Base-by-base conservation (phyloP, 2,329 filamentous ascomycete species). In the Paecilomyces sp. region DNA sequence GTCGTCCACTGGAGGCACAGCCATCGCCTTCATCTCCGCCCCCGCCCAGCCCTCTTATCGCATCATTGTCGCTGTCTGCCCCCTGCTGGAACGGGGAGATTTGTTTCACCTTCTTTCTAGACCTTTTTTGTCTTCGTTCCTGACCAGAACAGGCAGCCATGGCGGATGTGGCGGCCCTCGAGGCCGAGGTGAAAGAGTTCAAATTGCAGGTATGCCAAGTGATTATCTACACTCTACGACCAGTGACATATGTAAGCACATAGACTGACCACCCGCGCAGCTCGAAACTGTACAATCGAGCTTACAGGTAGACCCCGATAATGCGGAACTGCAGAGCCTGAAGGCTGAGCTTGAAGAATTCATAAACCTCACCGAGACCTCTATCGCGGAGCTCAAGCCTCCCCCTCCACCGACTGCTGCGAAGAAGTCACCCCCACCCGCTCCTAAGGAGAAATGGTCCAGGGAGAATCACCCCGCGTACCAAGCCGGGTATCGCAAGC, bases 271-370 rank as follows among this genome's bases (percentile, higher is more conserved):
- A n/a, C 5, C 55, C 61, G 25, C 61, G 25, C 69, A 92, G 89
- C 85, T 96, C 71, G 90, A 92, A 70, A 87, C 90, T 41, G 87
- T 96, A 61, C 79, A 87, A 68, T 81, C 85, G 58, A 89, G 90
- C 65, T 85, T 96, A 60, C 87, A 88, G 74, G 87, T 89, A 74
- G 90, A 94, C 70, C 88, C 92, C 64, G 88, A 89, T 61, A 93
- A 91, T 75, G 80, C 80, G 68, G 91, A 93, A 75, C 86, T 95
- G 70, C 83, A 88, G 70, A 85, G 83, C 71, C 85, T 96, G 73
- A 88, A 89, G 77, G 80, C 84, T 73, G 91, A 96, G 81, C 85
- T 96, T 78, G 84, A 91, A 81, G 84, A 88, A 78, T 86, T 91
- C 76, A 88, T 97, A 76, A 82, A 84, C 73, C 84, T 92, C 67